Evolutionary conservation across 2,329 filamentous ascomycete genomes (phyloP).

Genomic region (Trichoderma simmonsii): DNA sequence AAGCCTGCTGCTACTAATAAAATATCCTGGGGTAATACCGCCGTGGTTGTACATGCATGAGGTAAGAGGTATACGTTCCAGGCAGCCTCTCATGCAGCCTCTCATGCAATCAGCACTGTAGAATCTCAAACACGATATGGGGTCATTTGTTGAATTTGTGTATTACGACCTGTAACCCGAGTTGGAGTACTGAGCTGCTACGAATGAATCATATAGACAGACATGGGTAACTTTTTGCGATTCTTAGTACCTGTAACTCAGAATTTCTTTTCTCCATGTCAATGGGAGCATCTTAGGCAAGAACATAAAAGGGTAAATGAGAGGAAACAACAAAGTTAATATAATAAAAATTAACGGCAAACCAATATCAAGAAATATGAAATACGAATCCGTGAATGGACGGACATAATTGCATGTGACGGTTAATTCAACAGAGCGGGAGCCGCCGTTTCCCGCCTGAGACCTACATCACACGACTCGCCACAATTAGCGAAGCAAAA

Average conservation of each 20-base stretch:
- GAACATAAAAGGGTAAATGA: neutral
- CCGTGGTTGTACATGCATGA: neutral
- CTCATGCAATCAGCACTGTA: neutral
- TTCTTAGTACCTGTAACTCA: neutral
- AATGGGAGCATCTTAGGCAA: too few species aligned
- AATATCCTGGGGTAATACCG: neutral
- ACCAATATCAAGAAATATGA: neutral
- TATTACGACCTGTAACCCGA: too few species aligned
- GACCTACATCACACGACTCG: neutral
- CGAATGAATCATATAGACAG: neutral
- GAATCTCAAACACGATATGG: neutral
- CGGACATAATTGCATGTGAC: too few species aligned
- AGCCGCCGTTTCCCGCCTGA: neutral
- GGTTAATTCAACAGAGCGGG: neutral
- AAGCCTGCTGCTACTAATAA: neutral
- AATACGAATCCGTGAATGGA: neutral
- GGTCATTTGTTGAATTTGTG: neutral
- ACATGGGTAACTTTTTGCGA: neutral
- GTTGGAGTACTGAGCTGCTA: accelerated
- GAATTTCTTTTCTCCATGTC: neutral
- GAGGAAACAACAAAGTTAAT: accelerated
- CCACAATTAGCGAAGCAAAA: neutral
- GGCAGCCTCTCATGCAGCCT: too few species aligned
- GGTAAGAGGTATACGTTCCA: neutral
- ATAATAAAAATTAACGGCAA: accelerated